A percentile compares a stretch with the other conserved stretches of the same genome.
Evolutionary conservation across 805 yeast genomes (phyloP).

Genomic region (Candida broadrunensis): DNA sequence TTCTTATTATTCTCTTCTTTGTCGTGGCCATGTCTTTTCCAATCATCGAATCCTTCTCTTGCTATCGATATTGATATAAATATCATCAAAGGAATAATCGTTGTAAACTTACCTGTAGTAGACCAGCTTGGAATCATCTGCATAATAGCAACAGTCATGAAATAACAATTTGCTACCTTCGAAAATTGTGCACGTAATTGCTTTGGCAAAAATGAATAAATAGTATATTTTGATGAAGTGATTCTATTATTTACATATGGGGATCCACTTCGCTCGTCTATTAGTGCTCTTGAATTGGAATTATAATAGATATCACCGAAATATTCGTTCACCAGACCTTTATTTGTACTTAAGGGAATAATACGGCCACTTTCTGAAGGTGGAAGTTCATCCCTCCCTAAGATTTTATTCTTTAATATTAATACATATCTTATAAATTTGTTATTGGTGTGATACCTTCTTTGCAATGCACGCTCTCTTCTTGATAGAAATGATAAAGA

Average conservation of each 20-base stretch:
- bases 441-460: slow-evolving; percentile 11
- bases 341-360: slow-evolving; percentile 61
- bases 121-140: slow-evolving; percentile 98
- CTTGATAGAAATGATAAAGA: slow-evolving; percentile 15
- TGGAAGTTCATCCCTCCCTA: slow-evolving; percentile 46
- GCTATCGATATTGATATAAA: slow-evolving; percentile 87
- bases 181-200: slow-evolving; percentile 90
- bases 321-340: slow-evolving; percentile 26
- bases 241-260: slow-evolving; percentile 68
- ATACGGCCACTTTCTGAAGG: slow-evolving; percentile 68
- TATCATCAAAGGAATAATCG: slow-evolving; percentile 82
- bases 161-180: slow-evolving; percentile 87
- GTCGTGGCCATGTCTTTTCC: slow-evolving; percentile 81
- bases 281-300: slow-evolving; percentile 24
- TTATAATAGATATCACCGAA: slow-evolving; percentile 29
- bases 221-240: slow-evolving; percentile 83
- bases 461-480: slow-evolving; percentile 9
- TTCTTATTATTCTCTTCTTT: slow-evolving; percentile 68
- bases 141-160: slow-evolving; percentile 82
- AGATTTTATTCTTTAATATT: slow-evolving; percentile 29
- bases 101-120: slow-evolving; percentile 92
- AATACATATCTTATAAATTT: slow-evolving; percentile 11
- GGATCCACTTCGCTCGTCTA: slow-evolving; percentile 67
- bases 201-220: slow-evolving; percentile 80
- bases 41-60: slow-evolving; percentile 93